Evolutionary conservation across 345 rosid genomes (phyloP).

Genomic region (Citropsis articulata): DNA sequence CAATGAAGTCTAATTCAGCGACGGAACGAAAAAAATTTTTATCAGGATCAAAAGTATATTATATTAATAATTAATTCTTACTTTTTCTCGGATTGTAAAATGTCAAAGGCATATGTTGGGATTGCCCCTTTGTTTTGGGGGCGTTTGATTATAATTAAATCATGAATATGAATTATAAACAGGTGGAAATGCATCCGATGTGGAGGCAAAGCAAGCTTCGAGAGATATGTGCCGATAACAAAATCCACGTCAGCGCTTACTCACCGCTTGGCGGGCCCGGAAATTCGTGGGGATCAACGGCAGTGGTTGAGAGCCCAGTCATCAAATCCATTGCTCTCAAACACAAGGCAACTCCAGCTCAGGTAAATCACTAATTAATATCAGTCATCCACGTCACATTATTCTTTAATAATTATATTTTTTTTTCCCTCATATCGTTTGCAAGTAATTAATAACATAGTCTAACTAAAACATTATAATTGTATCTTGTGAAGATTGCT

Average conservation of each 20-base stretch:
- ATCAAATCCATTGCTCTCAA: constrained; percentile 63
- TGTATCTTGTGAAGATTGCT: constrained; percentile 51
- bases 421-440: too few species aligned
- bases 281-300: constrained; percentile 72
- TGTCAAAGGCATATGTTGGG: not conserved
- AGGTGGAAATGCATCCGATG: constrained; percentile 97
- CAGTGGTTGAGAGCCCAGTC: constrained; percentile 60
- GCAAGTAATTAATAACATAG: not conserved
- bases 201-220: constrained; percentile 83
- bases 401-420: not conserved
- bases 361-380: constrained; percentile 27
- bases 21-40: too few species aligned
- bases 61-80: too few species aligned
- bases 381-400: not conserved
- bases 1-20: too few species aligned
- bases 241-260: constrained; percentile 80
- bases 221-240: constrained; percentile 51
- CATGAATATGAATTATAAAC: not conserved
- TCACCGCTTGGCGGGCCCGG: constrained; percentile 88
- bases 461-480: not conserved
- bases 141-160: too few species aligned
- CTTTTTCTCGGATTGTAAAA: too few species aligned
- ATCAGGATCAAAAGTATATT: too few species aligned
- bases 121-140: not conserved
- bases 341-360: constrained; percentile 73